Percentiles rank a stretch among this genome's conserved stretches.
phyloP scores from a whole-genome alignment of 257 asterid species.

The Nicotiana obtusifolia region DNA sequence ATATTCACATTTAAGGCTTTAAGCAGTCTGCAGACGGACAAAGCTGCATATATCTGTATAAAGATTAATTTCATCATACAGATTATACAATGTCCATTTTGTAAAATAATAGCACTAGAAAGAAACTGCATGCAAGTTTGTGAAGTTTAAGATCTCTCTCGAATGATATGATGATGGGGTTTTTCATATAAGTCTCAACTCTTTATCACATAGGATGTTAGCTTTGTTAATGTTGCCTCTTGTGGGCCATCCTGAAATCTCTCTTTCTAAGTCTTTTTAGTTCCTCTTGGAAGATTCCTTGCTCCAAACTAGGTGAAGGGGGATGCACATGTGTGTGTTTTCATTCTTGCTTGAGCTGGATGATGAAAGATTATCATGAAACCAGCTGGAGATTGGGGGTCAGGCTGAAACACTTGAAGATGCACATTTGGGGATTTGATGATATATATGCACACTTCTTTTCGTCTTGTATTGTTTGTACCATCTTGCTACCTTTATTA shows the following conservation, averaged over 20 bases:
- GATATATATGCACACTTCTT: too few species aligned
- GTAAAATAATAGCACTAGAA: background rate
- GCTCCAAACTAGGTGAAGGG: background rate
- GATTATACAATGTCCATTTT: background rate
- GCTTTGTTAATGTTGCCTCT: background rate
- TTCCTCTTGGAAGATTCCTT: background rate
- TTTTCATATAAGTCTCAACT: background rate
- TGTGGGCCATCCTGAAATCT: background rate
- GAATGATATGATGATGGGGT: background rate
- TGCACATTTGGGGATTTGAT: too few species aligned
- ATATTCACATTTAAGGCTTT: background rate
- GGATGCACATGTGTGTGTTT: background rate
- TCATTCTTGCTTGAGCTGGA: too few species aligned
- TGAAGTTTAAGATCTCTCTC: background rate
- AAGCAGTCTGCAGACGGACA: background rate
- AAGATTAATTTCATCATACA: background rate
- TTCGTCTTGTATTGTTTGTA: too few species aligned
- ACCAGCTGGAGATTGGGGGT: too few species aligned
- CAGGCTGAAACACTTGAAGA: too few species aligned
- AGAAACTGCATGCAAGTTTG: background rate
- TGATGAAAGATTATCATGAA: too few species aligned
- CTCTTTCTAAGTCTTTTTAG: background rate
- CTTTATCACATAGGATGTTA: background rate
- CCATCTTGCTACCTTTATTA: too few species aligned
- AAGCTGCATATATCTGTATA: background rate